Conservation (phyloP, 306 rosid species). For the Casuarina glauca region DNA sequence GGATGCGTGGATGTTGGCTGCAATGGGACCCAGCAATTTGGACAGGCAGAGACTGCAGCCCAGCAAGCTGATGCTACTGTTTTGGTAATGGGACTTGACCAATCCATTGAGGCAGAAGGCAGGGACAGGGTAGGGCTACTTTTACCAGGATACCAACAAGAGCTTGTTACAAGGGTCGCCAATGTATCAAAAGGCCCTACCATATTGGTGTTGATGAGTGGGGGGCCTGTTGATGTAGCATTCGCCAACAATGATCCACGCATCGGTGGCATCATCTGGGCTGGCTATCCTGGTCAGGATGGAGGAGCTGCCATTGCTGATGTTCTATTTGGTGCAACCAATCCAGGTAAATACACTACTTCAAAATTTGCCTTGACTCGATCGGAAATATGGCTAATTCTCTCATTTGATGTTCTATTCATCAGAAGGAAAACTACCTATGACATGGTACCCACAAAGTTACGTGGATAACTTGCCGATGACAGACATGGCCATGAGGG, state of each 20-base stretch:
- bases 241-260: constrained; percentile 65
- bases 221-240: constrained; percentile 77
- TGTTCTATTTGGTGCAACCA: constrained; percentile 62
- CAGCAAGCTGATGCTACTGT: constrained; percentile 61
- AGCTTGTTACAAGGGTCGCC: constrained; percentile 62
- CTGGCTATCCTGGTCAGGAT: constrained; percentile 90
- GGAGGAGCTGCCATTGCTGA: constrained; percentile 93
- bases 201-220: constrained; percentile 74
- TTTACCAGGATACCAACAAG: constrained; percentile 76
- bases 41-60: constrained; percentile 58
- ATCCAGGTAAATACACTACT: constrained; percentile 51
- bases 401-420: not conserved
- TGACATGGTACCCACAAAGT: constrained; percentile 89
- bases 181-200: constrained; percentile 70
- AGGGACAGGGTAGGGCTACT: constrained; percentile 55
- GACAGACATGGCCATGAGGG: constrained; percentile 78
- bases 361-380: not conserved
- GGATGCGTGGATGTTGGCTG: constrained; percentile 70
- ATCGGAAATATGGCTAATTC: not conserved
- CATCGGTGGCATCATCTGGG: constrained; percentile 78
- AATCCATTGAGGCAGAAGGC: constrained; percentile 78
- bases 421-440: constrained; percentile 56
- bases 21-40: constrained; percentile 40
- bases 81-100: constrained; percentile 82
- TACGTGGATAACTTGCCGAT: constrained; percentile 63